Evolutionary conservation across 176 grass and related monocot genomes (phyloP).

Genomic region (Rhynchospora tenuis): DNA sequence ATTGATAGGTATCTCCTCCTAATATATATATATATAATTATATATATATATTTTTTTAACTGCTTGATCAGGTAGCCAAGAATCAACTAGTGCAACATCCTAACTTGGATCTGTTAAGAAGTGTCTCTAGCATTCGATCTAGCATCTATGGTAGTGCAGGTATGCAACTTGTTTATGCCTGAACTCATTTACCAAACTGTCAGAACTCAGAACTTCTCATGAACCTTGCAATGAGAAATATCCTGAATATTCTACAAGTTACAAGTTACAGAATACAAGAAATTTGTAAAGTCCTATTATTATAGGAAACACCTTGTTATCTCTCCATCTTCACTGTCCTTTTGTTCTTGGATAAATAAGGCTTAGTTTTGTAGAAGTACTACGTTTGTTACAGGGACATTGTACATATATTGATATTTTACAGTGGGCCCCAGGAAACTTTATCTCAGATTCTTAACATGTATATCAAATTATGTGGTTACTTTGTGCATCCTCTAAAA

Average conservation of each 20-base stretch:
- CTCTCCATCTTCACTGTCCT: not conserved
- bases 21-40: too few species aligned
- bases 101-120: not conserved
- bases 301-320: not conserved
- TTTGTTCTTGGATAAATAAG: not conserved
- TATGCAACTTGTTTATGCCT: not conserved
- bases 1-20: not conserved
- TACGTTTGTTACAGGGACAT: not conserved
- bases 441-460: not conserved
- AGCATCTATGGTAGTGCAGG: slow-evolving; percentile 15
- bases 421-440: too few species aligned
- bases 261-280: not conserved
- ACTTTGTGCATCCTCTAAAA: not conserved
- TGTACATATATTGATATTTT: not conserved
- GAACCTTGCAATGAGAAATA: slow-evolving; percentile 4
- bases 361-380: not conserved
- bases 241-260: not conserved
- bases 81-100: slow-evolving; percentile 12
- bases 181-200: not conserved
- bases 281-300: not conserved
- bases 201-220: not conserved
- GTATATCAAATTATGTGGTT: not conserved
- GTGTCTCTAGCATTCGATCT: slow-evolving; percentile 11
- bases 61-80: slow-evolving; percentile 24
- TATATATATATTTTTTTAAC: not conserved